Conservation (phyloP, 345 rosid species). For the Linum trigynum region DNA sequence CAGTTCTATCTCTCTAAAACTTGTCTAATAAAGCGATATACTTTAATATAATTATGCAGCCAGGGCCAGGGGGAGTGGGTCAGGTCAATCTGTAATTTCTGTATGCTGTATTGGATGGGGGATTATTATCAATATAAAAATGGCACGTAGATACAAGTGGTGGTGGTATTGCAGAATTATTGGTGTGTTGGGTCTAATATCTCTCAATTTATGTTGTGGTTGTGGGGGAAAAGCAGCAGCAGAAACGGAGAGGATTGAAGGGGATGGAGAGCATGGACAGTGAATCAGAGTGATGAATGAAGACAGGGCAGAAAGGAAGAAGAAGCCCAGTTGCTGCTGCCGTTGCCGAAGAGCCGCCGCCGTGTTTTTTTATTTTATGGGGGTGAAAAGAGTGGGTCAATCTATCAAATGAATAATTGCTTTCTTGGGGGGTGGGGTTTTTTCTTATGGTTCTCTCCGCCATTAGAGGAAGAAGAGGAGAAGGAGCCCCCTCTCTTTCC, state of each 20-base stretch:
- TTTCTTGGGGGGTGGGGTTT: too few species aligned
- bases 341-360: too few species aligned
- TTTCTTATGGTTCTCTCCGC: too few species aligned
- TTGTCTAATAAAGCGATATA: too few species aligned
- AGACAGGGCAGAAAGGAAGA: neutral
- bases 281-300: slow-evolving; percentile 36
- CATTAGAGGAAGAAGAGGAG: neutral
- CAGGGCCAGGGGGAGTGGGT: too few species aligned
- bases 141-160: neutral
- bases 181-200: neutral
- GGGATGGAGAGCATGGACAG: slow-evolving; percentile 59
- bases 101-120: neutral
- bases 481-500: neutral
- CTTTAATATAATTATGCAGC: too few species aligned
- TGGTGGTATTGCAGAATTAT: neutral
- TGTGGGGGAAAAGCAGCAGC: slow-evolving; percentile 23
- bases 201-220: neutral
- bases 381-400: too few species aligned
- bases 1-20: too few species aligned
- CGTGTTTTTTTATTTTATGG: too few species aligned
- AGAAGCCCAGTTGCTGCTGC: neutral
- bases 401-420: too few species aligned
- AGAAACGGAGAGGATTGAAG: slow-evolving; percentile 55
- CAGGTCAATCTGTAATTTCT: too few species aligned
- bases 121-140: too few species aligned